These are phyloP conservation scores for Ajuga chamaepitys DNA, from an alignment of 257 asterid genomes.

Conservation along the genomic window DNA sequence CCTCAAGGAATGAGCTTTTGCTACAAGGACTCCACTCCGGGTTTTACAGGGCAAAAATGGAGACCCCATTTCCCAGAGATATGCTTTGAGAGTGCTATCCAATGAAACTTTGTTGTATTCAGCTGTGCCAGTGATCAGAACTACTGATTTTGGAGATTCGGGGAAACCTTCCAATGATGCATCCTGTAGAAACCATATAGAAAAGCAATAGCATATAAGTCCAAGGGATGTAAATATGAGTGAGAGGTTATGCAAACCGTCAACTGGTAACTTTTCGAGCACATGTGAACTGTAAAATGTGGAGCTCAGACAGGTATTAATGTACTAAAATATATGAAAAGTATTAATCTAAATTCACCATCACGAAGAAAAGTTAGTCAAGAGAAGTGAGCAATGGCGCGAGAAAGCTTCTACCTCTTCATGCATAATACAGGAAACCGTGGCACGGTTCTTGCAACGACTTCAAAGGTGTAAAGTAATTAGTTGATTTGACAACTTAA, in stretches of 20 bases:
- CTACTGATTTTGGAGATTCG: slow-evolving; percentile 87
- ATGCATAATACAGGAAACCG: too few relatives aligned
- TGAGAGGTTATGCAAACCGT: not conserved
- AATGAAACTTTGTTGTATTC: slow-evolving; percentile 75
- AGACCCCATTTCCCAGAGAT: slow-evolving; percentile 98
- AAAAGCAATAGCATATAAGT: not conserved
- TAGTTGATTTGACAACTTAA: not conserved
- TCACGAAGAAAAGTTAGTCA: too few relatives aligned
- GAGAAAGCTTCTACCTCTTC: too few relatives aligned
- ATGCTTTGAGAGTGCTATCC: slow-evolving; percentile 72
- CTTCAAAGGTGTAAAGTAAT: too few relatives aligned
- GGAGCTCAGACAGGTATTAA: not conserved
- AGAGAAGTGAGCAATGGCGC: too few relatives aligned
- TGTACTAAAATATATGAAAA: not conserved
- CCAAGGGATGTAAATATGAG: not conserved
- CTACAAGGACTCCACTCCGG: slow-evolving; percentile 67
- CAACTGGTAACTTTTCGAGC: not conserved
- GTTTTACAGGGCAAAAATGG: slow-evolving; percentile 88
- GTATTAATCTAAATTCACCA: too few relatives aligned
- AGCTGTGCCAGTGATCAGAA: slow-evolving; percentile 76
- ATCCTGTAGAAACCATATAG: slow-evolving; percentile 44
- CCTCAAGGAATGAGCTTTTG: slow-evolving; percentile 80
- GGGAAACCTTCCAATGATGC: slow-evolving; percentile 96
- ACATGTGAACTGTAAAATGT: not conserved
- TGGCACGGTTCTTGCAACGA: too few relatives aligned